A percentile compares a stretch with the other conserved stretches of the same genome.
Conservation (phyloP, 345 rosid genomes). For the Euphorbia peplus region DNA sequence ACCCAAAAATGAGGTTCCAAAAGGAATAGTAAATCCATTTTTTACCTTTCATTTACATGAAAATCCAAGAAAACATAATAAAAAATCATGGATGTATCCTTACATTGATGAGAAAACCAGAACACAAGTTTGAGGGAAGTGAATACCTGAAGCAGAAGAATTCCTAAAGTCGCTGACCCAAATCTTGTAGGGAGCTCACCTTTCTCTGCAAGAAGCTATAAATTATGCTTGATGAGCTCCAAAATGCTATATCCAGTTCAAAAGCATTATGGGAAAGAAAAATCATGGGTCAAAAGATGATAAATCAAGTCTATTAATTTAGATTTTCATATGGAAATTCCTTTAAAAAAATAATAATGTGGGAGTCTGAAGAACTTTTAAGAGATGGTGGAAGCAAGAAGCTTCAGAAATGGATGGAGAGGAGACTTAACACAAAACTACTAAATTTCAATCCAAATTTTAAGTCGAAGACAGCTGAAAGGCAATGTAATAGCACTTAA, state of each 20-base stretch:
- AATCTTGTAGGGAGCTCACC: conserved; percentile 98
- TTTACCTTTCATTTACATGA: conserved; percentile 19
- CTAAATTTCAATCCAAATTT: neutral
- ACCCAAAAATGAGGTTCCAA: conserved; percentile 12
- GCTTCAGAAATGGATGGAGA: neutral
- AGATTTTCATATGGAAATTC: neutral
- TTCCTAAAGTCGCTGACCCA: conserved; percentile 97
- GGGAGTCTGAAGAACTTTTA: neutral
- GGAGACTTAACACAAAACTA: neutral
- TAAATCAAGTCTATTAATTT: neutral
- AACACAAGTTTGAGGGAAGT: conserved; percentile 7
- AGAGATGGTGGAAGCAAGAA: conserved; percentile 2
- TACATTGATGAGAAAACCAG: neutral
- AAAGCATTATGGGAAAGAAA: neutral
- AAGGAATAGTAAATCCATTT: conserved; percentile 22
- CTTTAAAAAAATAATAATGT: neutral
- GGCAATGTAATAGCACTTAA: no score
- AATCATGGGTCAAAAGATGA: neutral
- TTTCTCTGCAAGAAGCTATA: conserved; percentile 95
- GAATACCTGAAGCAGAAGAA: conserved; percentile 90
- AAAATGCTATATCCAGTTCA: conserved; percentile 14
- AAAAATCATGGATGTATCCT: neutral
- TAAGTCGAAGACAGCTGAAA: no score
- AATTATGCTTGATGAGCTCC: conserved; percentile 39
- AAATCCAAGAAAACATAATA: conserved; percentile 16